Evolutionary conservation across 2,329 filamentous ascomycete genomes (phyloP).

Genomic region (Parastagonospora nodorum): DNA sequence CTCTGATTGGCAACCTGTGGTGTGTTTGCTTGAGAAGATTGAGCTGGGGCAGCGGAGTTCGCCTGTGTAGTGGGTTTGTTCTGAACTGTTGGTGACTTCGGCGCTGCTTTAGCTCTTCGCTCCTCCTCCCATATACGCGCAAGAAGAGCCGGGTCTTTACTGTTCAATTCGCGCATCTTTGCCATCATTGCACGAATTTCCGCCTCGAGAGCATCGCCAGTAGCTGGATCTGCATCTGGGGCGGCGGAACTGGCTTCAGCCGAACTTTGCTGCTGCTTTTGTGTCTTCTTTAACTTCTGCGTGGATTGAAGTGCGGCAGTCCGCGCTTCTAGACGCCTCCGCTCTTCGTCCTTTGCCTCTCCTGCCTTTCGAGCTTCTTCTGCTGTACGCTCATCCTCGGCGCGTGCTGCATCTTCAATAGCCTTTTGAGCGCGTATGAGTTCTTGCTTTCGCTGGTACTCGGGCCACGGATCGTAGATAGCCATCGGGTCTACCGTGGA

Average conservation of each 20-base stretch:
- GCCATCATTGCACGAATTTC: slow-evolving; percentile 62
- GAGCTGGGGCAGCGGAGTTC: slow-evolving; percentile 11
- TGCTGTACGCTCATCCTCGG: slow-evolving; percentile 39
- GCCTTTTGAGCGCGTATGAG: slow-evolving; percentile 38
- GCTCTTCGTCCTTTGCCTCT: slow-evolving; percentile 33
- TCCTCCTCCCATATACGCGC: slow-evolving; percentile 63
- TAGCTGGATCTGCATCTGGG: not conserved
- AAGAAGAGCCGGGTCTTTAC: slow-evolving; percentile 60
- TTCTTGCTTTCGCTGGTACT: slow-evolving; percentile 52
- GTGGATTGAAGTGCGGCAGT: slow-evolving; percentile 21
- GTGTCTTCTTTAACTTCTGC: slow-evolving; percentile 26
- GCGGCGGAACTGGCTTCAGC: slow-evolving; percentile 8
- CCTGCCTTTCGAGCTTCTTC: slow-evolving; percentile 35
- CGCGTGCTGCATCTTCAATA: slow-evolving; percentile 38
- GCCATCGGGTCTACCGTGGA: slow-evolving; percentile 58
- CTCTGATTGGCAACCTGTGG: slow-evolving; percentile 23
- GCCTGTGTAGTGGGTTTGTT: slow-evolving; percentile 28
- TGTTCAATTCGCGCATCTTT: slow-evolving; percentile 63
- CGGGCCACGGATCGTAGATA: slow-evolving; percentile 60
- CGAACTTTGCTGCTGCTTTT: slow-evolving; percentile 25
- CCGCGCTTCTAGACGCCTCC: slow-evolving; percentile 20
- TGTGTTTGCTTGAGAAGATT: slow-evolving; percentile 10
- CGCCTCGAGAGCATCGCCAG: slow-evolving; percentile 50
- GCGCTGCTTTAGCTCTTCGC: slow-evolving; percentile 43
- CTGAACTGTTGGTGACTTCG: slow-evolving; percentile 30